A percentile compares a stretch with the other conserved stretches of the same genome.
phyloP scores from a whole-genome alignment of 2,329 filamentous ascomycete genomes.

The Bretziella fagacearum region DNA sequence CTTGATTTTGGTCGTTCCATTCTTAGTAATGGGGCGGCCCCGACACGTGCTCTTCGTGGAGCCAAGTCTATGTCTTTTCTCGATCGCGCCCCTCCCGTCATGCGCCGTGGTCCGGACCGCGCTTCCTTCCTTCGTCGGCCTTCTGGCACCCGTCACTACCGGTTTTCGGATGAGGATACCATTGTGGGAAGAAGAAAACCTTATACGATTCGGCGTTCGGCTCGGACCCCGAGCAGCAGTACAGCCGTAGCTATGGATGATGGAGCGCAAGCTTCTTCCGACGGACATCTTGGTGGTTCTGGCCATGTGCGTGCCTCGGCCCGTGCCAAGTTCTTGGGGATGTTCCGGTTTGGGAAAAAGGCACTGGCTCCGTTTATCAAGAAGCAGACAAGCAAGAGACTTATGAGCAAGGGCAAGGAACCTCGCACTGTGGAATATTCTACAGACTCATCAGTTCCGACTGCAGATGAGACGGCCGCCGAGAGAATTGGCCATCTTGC shows the following conservation, averaged over 20 bases:
- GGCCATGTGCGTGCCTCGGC: background rate
- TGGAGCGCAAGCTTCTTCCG: too few species aligned
- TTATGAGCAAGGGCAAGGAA: background rate
- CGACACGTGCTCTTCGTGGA: constrained; percentile 6
- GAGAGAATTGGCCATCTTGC: background rate
- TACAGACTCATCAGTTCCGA: background rate
- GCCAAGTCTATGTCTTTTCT: constrained; percentile 15
- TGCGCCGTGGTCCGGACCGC: background rate
- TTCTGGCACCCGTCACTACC: constrained; percentile 2
- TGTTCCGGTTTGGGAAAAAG: constrained; percentile 11
- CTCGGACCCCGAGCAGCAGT: constrained; percentile 9
- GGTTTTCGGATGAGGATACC: constrained; percentile 9
- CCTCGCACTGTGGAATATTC: background rate
- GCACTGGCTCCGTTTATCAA: constrained; percentile 9
- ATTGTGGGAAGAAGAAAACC: background rate
- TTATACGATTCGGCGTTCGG: constrained; percentile 11
- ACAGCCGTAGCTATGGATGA: constrained; percentile 5
- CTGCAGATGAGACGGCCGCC: background rate
- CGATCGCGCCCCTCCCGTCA: constrained; percentile 8
- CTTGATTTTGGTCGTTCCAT: background rate
- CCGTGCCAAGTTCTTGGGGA: constrained; percentile 3
- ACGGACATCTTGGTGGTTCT: background rate
- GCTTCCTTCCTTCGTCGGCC: constrained; percentile 9
- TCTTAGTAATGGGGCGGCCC: background rate
- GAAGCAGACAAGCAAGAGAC: background rate